Evolutionary conservation across 176 grass and related monocot species (phyloP).

Genomic region (Avena sativa): DNA sequence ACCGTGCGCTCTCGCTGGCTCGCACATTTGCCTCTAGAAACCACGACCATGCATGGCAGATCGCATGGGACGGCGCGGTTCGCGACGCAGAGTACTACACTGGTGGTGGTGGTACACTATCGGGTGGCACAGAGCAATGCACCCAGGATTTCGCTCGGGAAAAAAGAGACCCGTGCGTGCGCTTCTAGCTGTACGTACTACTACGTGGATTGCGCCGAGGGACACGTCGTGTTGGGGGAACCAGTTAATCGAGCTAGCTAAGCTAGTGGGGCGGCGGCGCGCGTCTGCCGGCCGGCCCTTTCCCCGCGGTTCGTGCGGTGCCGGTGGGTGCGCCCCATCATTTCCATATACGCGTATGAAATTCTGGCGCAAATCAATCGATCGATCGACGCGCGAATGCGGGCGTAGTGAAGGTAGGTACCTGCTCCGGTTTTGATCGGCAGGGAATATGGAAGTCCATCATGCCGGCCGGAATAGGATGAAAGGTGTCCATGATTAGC

Average conservation of each 20-base stretch:
- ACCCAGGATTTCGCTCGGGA: neutral
- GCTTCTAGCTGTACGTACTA: neutral
- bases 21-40: no score
- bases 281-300: neutral
- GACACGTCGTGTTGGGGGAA: neutral
- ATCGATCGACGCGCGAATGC: neutral
- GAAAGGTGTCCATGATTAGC: no score
- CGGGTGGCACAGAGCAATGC: no score
- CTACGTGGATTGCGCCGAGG: neutral
- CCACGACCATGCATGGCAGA: no score
- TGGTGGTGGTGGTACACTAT: no score
- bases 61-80: neutral
- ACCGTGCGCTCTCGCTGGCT: no score
- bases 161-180: neutral
- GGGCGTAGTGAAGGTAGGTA: neutral
- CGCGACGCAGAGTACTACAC: neutral
- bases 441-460: neutral
- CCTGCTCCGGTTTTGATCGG: neutral
- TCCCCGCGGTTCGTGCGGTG: neutral
- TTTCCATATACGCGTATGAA: constrained; percentile 19
- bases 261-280: constrained; percentile 27
- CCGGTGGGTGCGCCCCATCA: constrained; percentile 9
- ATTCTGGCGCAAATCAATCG: neutral
- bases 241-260: no score
- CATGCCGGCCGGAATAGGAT: no score